Base-by-base conservation (phyloP, 805 yeast species). In the Wickerhamiella spandovensis region DNA sequence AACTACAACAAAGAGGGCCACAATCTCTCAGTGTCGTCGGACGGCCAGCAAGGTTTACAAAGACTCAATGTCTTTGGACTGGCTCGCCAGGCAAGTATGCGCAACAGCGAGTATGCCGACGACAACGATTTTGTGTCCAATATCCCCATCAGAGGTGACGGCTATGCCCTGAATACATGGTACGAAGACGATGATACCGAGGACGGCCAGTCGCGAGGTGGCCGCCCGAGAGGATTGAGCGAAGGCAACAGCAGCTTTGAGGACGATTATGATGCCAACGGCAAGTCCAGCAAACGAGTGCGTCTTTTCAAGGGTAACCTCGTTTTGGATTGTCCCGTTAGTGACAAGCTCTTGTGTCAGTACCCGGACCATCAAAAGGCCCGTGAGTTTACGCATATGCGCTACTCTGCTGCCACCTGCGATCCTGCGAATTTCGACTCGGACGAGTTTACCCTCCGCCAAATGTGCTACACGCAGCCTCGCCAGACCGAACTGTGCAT, bases 331-430 rank as follows among this genome's bases (percentile, higher is more conserved):
- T 87, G 95, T 61, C 95, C 95, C 10, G 89, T 87, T 1, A 80
- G 94, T n/a, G 75, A 77, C 28, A 74, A 77, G 46, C 71, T 87
- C 47, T 67, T 83, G 43, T 66, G 69, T 46, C 77, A 77, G 58
- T 81, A 75, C 58, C 67, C 76, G 50, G 62, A 70, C 41, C 73
- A 70, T 59, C 67, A 72, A 61, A 61, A 76, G 53, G 64, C 67
- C 72, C 63, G 89, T 63, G 84, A 90, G 70, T 83, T 82, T 72
- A 73, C 79, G 32, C 86, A 82, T 59, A 82, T 90, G 90, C 76
- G 97, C 64, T 90, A 89, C 66, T 86, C 92, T 51, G 97, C 96
- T 0, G 88, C 85, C 20, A 90, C 97, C 0, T 83, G 95, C 64
- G 94, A 90, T 55, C 97, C 97, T 0, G 72, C 77, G 10, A 78